Base-by-base conservation (phyloP, 176 grass and related monocot species). In the Bonia amplexicaulis region DNA sequence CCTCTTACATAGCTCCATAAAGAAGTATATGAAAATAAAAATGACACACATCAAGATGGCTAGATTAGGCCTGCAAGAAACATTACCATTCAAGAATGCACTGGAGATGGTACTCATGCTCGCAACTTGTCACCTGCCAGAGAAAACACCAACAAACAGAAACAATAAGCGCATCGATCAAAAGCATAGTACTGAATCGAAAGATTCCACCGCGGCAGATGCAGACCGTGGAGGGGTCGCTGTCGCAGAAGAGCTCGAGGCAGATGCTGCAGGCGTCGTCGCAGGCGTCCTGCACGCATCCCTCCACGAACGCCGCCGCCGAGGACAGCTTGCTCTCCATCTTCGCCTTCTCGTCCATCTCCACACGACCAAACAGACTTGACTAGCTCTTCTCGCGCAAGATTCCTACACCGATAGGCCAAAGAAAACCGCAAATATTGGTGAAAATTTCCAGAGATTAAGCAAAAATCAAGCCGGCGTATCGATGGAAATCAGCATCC, bases 261-360 rank as follows among this genome's bases (percentile, higher is more conserved):
- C 96, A 99, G 72, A 99, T 99, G 81, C 96, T 99, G 80, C 96
- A 99, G 54, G 96, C 63, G 71, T 98, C 96, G 40, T 98, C 96
- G 85, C 93, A 99, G 66, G 93, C 88, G 78, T 96, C 91, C 88
- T 96, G 96, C 76, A 99, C 89, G 23, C 96, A 93, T 42, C 96
- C 96, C 87, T 99, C 91, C 44, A 99, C 93, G 68, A 99, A 99
- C 42, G 93, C 96, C 29, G 81, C 96, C 39, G 90, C 90, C 22
- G 96, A 99, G 8, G 96, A 86, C 59, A 91, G 88, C 70, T 91
- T 87, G 74, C 51, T 94, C 86, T 94, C 90, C 92, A 91, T 94
- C 88, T 88, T 90, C 3, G 84, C 86, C 86, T 91, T 94, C 76
- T 97, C 89, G 26, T 96, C 89, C 94, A 89, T 94, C 79, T 67